Percentiles rank a stretch among this genome's conserved stretches.
phyloP scores from a whole-genome alignment of 441 rosid genomes.

The Eutrema salsugineum region DNA sequence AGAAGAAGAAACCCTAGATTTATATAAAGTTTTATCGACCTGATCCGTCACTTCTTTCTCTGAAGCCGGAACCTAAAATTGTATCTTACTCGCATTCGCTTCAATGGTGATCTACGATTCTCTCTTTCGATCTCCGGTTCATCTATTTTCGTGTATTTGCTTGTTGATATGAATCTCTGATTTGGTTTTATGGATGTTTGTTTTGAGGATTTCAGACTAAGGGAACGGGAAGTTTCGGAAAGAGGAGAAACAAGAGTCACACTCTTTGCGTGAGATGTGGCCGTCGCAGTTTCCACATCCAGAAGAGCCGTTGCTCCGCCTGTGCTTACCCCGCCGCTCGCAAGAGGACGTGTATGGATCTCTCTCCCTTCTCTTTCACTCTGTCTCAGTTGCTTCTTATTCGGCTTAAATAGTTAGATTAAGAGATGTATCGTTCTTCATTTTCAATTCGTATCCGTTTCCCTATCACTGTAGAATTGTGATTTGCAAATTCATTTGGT shows the following conservation, averaged over 20 bases:
- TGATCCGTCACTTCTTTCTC: background rate
- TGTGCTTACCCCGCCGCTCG: constrained; percentile 47
- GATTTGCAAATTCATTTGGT: background rate
- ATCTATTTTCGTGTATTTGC: background rate
- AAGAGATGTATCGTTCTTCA: background rate
- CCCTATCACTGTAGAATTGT: background rate
- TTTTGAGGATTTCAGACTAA: constrained; percentile 54
- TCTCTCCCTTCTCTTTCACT: background rate
- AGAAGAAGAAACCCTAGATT: constrained; percentile 19
- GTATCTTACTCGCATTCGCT: constrained; percentile 19
- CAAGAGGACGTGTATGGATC: constrained; percentile 34
- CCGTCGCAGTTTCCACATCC: constrained; percentile 50
- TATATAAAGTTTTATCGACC: background rate
- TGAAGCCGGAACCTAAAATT: constrained; percentile 18
- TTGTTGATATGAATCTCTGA: background rate
- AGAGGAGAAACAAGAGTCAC: constrained; percentile 50
- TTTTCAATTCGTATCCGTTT: background rate
- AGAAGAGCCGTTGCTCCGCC: constrained; percentile 50
- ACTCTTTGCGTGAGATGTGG: constrained; percentile 50
- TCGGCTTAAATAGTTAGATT: background rate
- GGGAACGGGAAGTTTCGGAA: constrained; percentile 92
- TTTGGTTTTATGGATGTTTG: background rate
- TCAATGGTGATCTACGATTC: constrained; percentile 30
- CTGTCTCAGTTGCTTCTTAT: background rate
- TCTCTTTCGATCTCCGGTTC: background rate